Percentiles rank a stretch among this genome's conserved stretches.
Evolutionary conservation across 768 basidiomycete species (phyloP).

Genomic region (Pulveroboletus ravenelii): DNA sequence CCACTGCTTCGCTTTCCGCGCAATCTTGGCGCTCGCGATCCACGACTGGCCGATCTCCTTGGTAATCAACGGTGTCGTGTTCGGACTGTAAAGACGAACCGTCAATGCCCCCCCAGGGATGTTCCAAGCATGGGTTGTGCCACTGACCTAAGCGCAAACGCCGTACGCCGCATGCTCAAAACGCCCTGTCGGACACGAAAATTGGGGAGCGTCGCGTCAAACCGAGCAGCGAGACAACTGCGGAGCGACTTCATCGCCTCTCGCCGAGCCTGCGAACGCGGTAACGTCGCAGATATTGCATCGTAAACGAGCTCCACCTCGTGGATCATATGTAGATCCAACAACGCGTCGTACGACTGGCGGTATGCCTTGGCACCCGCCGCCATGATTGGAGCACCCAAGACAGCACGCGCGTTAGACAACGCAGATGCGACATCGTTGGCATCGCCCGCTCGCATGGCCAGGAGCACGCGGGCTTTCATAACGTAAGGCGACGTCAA

Average conservation of each 20-base stretch:
- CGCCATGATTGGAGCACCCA: slow-evolving; percentile 82
- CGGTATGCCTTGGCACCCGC: slow-evolving; percentile 77
- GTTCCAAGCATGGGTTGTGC: slow-evolving; percentile 14
- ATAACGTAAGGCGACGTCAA: slow-evolving; percentile 57
- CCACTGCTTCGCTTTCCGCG: slow-evolving; percentile 90
- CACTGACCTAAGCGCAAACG: slow-evolving; percentile 67
- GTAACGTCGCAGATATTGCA: slow-evolving; percentile 37
- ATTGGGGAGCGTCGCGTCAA: slow-evolving; percentile 77
- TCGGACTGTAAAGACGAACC: neutral
- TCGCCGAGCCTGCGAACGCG: slow-evolving; percentile 36
- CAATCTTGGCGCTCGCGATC: slow-evolving; percentile 93
- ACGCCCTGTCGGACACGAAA: slow-evolving; percentile 87
- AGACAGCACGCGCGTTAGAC: slow-evolving; percentile 57
- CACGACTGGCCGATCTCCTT: slow-evolving; percentile 78
- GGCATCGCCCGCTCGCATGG: slow-evolving; percentile 59
- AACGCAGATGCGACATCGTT: slow-evolving; percentile 46
- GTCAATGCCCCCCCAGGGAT: slow-evolving; percentile 8
- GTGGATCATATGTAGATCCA: slow-evolving; percentile 81
- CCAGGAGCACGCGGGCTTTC: slow-evolving; percentile 75
- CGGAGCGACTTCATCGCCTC: slow-evolving; percentile 37
- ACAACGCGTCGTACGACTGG: slow-evolving; percentile 78
- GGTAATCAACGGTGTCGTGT: slow-evolving; percentile 36
- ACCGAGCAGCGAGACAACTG: slow-evolving; percentile 51
- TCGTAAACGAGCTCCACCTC: slow-evolving; percentile 72
- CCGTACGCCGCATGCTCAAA: slow-evolving; percentile 84